Percentiles rank a stretch among this genome's conserved stretches.
Conservation (phyloP, 768 basidiomycete genomes). For the Kwoniella dendrophila region DNA sequence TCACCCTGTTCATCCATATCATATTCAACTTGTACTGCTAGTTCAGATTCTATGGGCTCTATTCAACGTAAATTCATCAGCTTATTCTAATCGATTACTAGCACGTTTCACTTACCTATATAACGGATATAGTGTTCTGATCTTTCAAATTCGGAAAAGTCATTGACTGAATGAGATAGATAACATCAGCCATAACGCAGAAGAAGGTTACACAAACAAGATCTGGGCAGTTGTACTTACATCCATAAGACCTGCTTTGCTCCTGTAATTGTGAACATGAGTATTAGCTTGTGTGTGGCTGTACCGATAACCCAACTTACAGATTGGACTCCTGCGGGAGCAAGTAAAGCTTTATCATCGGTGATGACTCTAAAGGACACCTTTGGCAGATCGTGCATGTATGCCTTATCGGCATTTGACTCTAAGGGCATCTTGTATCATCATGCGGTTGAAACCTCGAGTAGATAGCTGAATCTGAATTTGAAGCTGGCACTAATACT, state of each 20-base stretch:
- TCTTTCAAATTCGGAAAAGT: conserved; percentile 63
- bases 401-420: conserved; percentile 34
- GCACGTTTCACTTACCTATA: conserved; percentile 65
- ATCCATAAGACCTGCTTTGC: conserved; percentile 47
- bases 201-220: not conserved
- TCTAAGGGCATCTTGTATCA: conserved; percentile 40
- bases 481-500: too few relatives aligned
- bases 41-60: conserved; percentile 79
- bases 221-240: conserved; percentile 22
- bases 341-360: conserved; percentile 36
- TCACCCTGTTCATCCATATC: conserved; percentile 99
- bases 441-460: not conserved
- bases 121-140: conserved; percentile 89
- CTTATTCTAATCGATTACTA: not conserved
- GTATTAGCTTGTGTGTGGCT: too few relatives aligned
- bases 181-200: not conserved
- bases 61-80: not conserved
- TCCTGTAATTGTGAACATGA: too few relatives aligned
- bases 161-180: conserved; percentile 36
- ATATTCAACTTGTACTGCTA: conserved; percentile 92
- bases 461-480: not conserved
- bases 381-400: conserved; percentile 45
- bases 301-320: conserved; percentile 21
- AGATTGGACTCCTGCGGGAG: conserved; percentile 37
- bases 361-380: conserved; percentile 50